Conservation (phyloP, 768 basidiomycete species). For the Aureoboletus auriporus region DNA sequence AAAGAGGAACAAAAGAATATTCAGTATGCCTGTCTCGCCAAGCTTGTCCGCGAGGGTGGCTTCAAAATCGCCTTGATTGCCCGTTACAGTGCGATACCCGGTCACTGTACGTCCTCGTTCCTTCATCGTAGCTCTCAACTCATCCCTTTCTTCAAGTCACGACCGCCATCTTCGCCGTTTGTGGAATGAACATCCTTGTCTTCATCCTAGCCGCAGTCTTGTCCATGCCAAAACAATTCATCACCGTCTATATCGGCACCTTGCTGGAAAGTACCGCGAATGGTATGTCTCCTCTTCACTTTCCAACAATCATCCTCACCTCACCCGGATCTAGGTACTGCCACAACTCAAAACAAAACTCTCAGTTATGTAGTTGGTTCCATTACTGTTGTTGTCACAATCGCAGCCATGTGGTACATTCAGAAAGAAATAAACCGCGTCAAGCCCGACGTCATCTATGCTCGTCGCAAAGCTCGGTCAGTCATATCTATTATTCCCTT, state of each 20-base stretch:
- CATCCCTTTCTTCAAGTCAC: conserved; percentile 50
- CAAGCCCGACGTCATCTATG: conserved; percentile 66
- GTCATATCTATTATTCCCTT: conserved; percentile 1
- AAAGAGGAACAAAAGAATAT: conserved; percentile 62
- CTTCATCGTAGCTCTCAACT: conserved; percentile 6
- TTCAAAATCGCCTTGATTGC: conserved; percentile 79
- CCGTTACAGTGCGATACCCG: conserved; percentile 80
- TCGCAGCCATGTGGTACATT: conserved; percentile 84
- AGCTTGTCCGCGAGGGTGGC: conserved; percentile 81
- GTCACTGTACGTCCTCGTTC: conserved; percentile 57
- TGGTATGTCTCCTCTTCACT: conserved; percentile 11
- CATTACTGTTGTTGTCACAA: conserved; percentile 66
- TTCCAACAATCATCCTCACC: conserved; percentile 2
- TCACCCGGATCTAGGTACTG: conserved; percentile 15
- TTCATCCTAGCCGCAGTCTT: conserved; percentile 79
- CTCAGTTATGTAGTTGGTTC: conserved; percentile 67
- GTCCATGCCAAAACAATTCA: conserved; percentile 86
- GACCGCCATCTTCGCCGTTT: conserved; percentile 83
- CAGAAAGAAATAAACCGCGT: conserved; percentile 62
- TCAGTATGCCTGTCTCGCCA: conserved; percentile 57
- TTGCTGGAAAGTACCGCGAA: conserved; percentile 51
- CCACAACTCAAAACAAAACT: conserved; percentile 47
- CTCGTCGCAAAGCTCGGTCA: conserved; percentile 66
- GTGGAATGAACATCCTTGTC: conserved; percentile 77
- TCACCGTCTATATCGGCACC: conserved; percentile 89